Conservation (phyloP, 805 yeast species). For the Lipomyces sp. region DNA sequence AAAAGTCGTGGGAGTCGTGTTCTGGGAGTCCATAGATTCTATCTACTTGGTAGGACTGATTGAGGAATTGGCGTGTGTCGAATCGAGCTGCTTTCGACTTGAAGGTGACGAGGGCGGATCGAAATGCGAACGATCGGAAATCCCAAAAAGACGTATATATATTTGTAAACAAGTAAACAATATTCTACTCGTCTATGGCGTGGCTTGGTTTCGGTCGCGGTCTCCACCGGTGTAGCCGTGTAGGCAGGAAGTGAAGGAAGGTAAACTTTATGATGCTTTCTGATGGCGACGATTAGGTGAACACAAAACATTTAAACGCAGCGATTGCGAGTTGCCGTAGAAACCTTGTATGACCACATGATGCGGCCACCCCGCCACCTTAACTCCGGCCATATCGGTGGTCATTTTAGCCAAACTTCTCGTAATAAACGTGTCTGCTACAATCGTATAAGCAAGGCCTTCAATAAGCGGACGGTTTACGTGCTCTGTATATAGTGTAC, state of each 20-base stretch:
- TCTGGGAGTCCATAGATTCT: conserved; percentile 36
- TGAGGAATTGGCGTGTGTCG: conserved; percentile 2
- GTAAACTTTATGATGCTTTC: not conserved
- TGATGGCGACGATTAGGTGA: not conserved
- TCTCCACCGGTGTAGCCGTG: not conserved
- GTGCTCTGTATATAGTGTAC: too few relatives aligned
- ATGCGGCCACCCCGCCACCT: not conserved
- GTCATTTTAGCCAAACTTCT: too few relatives aligned
- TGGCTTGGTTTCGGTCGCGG: not conserved
- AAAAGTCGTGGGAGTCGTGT: conserved; percentile 32
- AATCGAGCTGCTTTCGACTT: not conserved
- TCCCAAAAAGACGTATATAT: conserved; percentile 1
- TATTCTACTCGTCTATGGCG: conserved; percentile 1
- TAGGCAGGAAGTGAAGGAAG: not conserved
- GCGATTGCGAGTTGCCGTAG: not conserved
- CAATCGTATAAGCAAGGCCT: too few relatives aligned
- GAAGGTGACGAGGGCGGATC: conserved; percentile 4
- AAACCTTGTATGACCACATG: conserved; percentile 1
- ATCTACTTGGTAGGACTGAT: not conserved
- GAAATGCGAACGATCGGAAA: conserved; percentile 5
- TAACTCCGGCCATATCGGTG: too few relatives aligned
- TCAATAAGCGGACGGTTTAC: too few relatives aligned
- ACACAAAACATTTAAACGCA: not conserved
- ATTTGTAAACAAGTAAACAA: not conserved
- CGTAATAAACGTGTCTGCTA: too few relatives aligned